Conservation (phyloP, 1,284 basidiomycete species). For the Ganoderma sp. region DNA sequence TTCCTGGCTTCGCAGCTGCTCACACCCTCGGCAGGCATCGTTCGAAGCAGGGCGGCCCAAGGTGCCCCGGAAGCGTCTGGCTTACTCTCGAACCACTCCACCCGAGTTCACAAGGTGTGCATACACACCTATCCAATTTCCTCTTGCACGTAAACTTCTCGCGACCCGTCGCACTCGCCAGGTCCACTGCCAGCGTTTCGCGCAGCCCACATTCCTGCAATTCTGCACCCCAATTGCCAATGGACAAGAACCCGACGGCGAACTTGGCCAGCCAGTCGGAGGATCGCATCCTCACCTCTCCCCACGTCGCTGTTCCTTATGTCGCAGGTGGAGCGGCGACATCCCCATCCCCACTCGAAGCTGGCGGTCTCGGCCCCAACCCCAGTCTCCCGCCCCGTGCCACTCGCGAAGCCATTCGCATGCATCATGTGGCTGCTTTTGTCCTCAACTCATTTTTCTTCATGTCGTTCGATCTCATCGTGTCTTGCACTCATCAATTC, state of each 20-base stretch:
- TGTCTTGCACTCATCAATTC: background rate
- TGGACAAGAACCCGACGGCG: background rate
- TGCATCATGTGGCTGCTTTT: background rate
- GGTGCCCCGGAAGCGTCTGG: background rate
- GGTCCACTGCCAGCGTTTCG: slow-evolving; percentile 1
- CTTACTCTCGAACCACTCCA: slow-evolving; percentile 3
- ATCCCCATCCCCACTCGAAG: background rate
- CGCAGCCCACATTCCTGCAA: background rate
- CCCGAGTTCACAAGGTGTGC: background rate
- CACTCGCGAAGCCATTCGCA: background rate
- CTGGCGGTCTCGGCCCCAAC: background rate
- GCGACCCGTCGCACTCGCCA: background rate
- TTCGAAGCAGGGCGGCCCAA: background rate
- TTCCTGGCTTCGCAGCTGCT: background rate
- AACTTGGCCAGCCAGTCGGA: background rate
- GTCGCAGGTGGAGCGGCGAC: background rate
- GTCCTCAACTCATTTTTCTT: background rate
- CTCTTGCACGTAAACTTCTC: background rate
- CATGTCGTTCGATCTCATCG: background rate
- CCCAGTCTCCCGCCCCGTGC: background rate
- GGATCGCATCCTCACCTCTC: background rate
- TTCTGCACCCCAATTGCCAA: background rate
- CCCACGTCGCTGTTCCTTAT: background rate
- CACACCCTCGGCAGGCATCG: background rate
- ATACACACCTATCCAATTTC: background rate